Percentiles rank a stretch among this genome's conserved stretches.
These are phyloP conservation scores for Moricandia arvensis DNA, from an alignment of 345 rosid species.

Conservation along the genomic window DNA sequence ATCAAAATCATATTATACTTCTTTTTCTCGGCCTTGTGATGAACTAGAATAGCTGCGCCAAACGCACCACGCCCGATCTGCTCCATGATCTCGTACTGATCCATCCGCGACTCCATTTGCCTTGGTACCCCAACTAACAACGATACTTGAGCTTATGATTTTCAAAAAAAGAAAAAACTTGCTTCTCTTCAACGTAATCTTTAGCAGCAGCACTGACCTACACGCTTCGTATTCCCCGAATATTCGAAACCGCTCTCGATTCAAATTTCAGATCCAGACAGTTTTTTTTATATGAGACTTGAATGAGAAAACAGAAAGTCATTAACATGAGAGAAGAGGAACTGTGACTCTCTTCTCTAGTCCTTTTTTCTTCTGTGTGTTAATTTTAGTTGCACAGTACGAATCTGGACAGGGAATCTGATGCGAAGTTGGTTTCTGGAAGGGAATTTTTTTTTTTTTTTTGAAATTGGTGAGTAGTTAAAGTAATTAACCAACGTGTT, in stretches of 20 bases:
- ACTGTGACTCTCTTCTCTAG: not conserved
- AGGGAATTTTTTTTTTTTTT: too few species aligned
- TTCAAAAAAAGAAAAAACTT: not conserved
- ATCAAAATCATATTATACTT: constrained; percentile 42
- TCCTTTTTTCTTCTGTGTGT: constrained; percentile 4
- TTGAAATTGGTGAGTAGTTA: too few species aligned
- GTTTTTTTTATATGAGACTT: not conserved
- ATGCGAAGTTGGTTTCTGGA: not conserved
- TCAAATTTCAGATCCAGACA: constrained; percentile 36
- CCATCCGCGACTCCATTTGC: constrained; percentile 91
- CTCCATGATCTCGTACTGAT: constrained; percentile 98
- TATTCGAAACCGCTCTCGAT: not conserved
- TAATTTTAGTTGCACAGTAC: constrained; percentile 29
- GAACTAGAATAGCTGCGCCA: constrained; percentile 95
- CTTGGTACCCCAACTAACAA: not conserved
- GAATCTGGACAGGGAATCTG: constrained; percentile 20
- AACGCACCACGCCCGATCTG: constrained; percentile 99
- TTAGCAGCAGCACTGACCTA: constrained; percentile 15
- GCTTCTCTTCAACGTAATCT: not conserved
- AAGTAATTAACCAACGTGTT: too few species aligned
- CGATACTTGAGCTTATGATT: not conserved
- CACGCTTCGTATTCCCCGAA: constrained; percentile 24
- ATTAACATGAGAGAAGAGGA: constrained; percentile 14
- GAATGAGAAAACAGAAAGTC: constrained; percentile 6
- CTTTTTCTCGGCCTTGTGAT: constrained; percentile 88